Evolutionary conservation across 176 grass and related monocot genomes (phyloP).

Genomic region (barley (Hordeum vulgare)): MorexV3_pseudomolecules_assembly NC_058521.1:101632224-101632723

Average conservation of each 20-base stretch:
- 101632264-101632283: neutral
- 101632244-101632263: neutral
- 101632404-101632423: neutral
- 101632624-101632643: neutral
- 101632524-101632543: neutral
- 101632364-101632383: neutral
- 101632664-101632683: neutral
- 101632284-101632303: neutral
- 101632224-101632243: neutral
- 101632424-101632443: neutral
- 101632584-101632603: neutral
- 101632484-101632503: neutral
- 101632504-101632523: slow-evolving; percentile 1
- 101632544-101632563: neutral
- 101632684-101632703: neutral
- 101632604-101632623: neutral
- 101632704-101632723: neutral
- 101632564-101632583: neutral
- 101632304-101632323: neutral
- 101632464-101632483: neutral
- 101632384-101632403: neutral
- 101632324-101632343: neutral
- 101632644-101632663: neutral
- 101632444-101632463: neutral
- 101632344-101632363: neutral